phyloP scores from a whole-genome alignment of 2,329 filamentous ascomycete species.

The Aspergillus viridinutans region DNA sequence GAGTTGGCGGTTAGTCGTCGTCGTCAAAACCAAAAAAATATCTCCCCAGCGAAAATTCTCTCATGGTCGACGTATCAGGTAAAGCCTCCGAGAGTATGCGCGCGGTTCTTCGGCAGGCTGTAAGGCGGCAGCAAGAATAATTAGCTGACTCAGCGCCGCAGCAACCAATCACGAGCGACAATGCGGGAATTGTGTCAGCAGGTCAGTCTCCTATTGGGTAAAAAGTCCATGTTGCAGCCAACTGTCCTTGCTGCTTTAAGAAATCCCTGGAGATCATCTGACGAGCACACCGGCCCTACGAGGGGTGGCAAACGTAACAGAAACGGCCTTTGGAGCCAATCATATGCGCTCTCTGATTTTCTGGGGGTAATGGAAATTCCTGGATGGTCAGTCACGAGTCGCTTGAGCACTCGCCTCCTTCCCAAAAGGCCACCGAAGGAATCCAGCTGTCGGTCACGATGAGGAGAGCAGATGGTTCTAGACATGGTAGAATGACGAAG shows the following conservation, averaged over 20 bases:
- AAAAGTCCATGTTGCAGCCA: not conserved
- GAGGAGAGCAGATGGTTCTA: not conserved
- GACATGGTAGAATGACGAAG: not conserved
- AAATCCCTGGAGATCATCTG: slow-evolving; percentile 28
- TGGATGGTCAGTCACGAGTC: slow-evolving; percentile 14
- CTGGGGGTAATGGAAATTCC: slow-evolving; percentile 25
- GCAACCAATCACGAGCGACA: not conserved
- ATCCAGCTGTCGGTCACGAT: not conserved
- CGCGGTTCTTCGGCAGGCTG: not conserved
- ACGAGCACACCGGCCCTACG: slow-evolving; percentile 18
- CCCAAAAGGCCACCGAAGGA: not conserved
- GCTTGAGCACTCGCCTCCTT: not conserved
- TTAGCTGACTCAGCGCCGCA: not conserved
- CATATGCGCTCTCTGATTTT: slow-evolving; percentile 19
- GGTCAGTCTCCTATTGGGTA: slow-evolving; percentile 5
- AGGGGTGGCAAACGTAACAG: slow-evolving; percentile 33
- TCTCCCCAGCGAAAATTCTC: not conserved
- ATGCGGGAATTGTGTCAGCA: not conserved
- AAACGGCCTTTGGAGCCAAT: slow-evolving; percentile 32
- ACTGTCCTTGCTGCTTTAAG: slow-evolving; percentile 14
- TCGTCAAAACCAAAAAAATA: not conserved
- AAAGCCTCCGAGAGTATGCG: not conserved
- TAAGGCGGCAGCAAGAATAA: not conserved
- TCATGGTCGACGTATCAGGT: not conserved
- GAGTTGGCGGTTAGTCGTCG: not conserved